phyloP scores from a whole-genome alignment of 768 basidiomycete species.

The Boletus vermiculosoides region DNA sequence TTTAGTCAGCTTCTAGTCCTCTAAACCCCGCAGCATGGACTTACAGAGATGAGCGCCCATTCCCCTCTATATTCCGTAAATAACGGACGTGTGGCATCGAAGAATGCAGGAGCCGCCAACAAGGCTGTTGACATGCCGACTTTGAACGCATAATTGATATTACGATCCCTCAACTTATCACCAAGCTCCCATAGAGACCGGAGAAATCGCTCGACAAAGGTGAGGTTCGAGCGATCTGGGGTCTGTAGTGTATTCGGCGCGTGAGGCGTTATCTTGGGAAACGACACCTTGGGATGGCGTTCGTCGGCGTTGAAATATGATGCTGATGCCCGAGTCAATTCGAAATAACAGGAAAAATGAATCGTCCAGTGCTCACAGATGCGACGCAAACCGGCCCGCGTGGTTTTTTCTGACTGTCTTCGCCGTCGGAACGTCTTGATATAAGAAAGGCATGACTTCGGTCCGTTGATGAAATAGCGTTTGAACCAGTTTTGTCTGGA shows the following conservation, averaged over 20 bases:
- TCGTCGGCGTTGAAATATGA: conserved; percentile 51
- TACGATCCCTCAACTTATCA: conserved; percentile 60
- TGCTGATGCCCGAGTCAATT: conserved; percentile 37
- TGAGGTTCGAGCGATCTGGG: conserved; percentile 59
- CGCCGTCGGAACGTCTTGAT: conserved; percentile 18
- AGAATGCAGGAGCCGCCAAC: conserved; percentile 86
- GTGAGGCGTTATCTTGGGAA: conserved; percentile 80
- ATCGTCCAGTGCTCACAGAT: conserved; percentile 41
- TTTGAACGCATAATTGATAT: conserved; percentile 87
- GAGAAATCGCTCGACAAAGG: conserved; percentile 58
- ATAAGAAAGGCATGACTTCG: conserved; percentile 22
- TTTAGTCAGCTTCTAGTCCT: conserved; percentile 5
- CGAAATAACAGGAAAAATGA: not conserved
- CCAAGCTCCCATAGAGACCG: conserved; percentile 75
- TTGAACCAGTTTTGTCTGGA: conserved; percentile 40
- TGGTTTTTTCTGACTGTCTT: conserved; percentile 12
- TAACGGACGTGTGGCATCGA: conserved; percentile 68
- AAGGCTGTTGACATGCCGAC: conserved; percentile 80
- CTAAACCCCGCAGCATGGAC: conserved; percentile 26
- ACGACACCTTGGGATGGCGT: conserved; percentile 55
- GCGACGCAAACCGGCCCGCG: conserved; percentile 29
- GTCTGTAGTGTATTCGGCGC: conserved; percentile 86
- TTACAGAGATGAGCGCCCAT: conserved; percentile 92
- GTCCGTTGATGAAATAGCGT: conserved; percentile 32
- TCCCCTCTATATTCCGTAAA: conserved; percentile 87